These are phyloP conservation scores for Vigna hirtella DNA, from an alignment of 306 rosid genomes.

Conservation along the genomic window DNA sequence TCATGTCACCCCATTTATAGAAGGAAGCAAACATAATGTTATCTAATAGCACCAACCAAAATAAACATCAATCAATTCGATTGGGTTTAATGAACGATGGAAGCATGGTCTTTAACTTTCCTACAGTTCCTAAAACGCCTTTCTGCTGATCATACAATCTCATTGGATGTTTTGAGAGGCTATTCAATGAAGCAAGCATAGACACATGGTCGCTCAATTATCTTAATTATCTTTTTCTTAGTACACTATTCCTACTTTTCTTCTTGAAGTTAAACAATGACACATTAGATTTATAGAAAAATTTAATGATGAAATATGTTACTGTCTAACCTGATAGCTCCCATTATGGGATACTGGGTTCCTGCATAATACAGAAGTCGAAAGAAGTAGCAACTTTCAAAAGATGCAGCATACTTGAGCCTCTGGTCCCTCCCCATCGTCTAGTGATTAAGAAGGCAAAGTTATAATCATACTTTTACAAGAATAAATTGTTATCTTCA, in stretches of 20 bases:
- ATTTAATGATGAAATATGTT: slow-evolving; percentile 11
- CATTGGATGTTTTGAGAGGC: slow-evolving; percentile 7
- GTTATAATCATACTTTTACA: slow-evolving; percentile 40
- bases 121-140: slow-evolving; percentile 1
- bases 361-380: slow-evolving; percentile 96
- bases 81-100: slow-evolving; percentile 6
- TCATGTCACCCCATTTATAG: slow-evolving; percentile 4
- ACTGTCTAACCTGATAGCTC: slow-evolving; percentile 78
- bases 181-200: slow-evolving; percentile 25
- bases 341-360: slow-evolving; percentile 96
- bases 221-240: slow-evolving; percentile 3
- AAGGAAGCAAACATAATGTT: background rate
- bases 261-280: background rate
- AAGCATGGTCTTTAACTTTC: slow-evolving; percentile 7
- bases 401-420: slow-evolving; percentile 88
- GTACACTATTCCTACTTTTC: background rate
- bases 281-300: background rate
- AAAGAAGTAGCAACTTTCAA: slow-evolving; percentile 80
- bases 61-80: slow-evolving; percentile 21
- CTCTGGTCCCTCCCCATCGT: slow-evolving; percentile 95
- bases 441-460: slow-evolving; percentile 53
- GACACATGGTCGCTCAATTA: slow-evolving; percentile 16
- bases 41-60: background rate
- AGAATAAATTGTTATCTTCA: slow-evolving; percentile 32
- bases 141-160: slow-evolving; percentile 22